These are phyloP conservation scores for Pythium guiyangense DNA, from an alignment of 352 stramenopile species.

Conservation along the genomic window DNA sequence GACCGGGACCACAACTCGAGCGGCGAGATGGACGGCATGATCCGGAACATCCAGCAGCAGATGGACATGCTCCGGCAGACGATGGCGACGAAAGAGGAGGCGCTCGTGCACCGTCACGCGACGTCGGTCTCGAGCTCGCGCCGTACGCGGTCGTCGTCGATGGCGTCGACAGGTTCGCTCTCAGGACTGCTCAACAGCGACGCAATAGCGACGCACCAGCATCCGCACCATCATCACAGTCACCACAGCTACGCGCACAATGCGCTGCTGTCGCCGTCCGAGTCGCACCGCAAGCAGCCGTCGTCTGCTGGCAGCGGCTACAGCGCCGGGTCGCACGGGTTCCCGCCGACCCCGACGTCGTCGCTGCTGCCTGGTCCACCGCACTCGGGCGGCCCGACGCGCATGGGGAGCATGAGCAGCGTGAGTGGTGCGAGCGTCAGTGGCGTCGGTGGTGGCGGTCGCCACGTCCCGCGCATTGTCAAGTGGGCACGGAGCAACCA, in stretches of 20 bases:
- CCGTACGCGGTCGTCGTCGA: slow-evolving; percentile 61
- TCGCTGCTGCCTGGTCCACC: slow-evolving; percentile 4
- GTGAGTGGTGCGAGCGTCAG: slow-evolving; percentile 1
- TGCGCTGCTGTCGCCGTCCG: slow-evolving; percentile 31
- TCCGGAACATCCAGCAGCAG: slow-evolving; percentile 77
- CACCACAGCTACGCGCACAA: not conserved
- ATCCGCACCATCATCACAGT: not conserved
- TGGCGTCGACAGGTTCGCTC: slow-evolving; percentile 52
- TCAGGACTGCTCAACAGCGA: slow-evolving; percentile 12
- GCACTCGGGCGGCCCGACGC: slow-evolving; percentile 6
- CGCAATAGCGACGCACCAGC: slow-evolving; percentile 18
- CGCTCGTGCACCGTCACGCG: slow-evolving; percentile 35
- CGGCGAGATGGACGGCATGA: slow-evolving; percentile 60
- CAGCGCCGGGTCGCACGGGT: slow-evolving; percentile 21
- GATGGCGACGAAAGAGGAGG: slow-evolving; percentile 59
- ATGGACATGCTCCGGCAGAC: slow-evolving; percentile 79
- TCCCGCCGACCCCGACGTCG: slow-evolving; percentile 9
- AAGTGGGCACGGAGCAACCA: slow-evolving; percentile 80
- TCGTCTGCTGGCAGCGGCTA: slow-evolving; percentile 30
- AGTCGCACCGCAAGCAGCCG: slow-evolving; percentile 35
- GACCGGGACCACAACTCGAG: slow-evolving; percentile 22
- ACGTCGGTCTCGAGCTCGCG: slow-evolving; percentile 63
- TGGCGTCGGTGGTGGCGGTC: slow-evolving; percentile 10
- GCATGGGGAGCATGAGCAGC: slow-evolving; percentile 11
- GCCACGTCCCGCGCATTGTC: slow-evolving; percentile 48